phyloP scores from a whole-genome alignment of 768 basidiomycete species.

The Termitomyces sp. region DNA sequence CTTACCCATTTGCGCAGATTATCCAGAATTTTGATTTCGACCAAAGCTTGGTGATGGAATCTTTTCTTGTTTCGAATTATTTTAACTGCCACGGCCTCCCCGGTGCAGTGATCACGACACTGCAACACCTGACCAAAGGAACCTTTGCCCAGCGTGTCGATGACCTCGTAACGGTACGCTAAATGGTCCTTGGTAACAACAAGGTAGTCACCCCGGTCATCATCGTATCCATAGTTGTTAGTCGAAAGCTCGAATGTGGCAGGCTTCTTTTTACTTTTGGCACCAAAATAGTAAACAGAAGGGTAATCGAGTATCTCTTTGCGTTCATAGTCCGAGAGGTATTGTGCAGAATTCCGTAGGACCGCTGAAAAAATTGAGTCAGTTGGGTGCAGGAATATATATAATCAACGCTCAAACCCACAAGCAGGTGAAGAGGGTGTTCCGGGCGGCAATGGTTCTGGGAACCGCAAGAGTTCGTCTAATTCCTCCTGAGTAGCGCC shows the following conservation, averaged over 20 bases:
- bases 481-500: constrained; percentile 86
- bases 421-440: constrained; percentile 65
- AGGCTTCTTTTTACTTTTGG: constrained; percentile 77
- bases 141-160: constrained; percentile 93
- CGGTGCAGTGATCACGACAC: constrained; percentile 93
- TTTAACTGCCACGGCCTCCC: constrained; percentile 96
- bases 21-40: constrained; percentile 99
- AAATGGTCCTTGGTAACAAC: constrained; percentile 90
- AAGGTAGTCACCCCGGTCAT: constrained; percentile 96
- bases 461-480: constrained; percentile 87
- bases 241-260: constrained; percentile 68
- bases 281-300: constrained; percentile 78
- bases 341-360: constrained; percentile 61
- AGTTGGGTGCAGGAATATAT: constrained; percentile 4
- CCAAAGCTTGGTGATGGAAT: constrained; percentile 96
- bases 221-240: constrained; percentile 95
- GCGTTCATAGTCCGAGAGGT: constrained; percentile 83
- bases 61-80: constrained; percentile 99
- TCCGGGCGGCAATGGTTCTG: constrained; percentile 79
- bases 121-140: constrained; percentile 97
- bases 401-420: constrained; percentile 33
- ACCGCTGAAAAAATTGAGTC: constrained; percentile 41
- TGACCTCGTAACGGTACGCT: constrained; percentile 93
- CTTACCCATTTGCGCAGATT: constrained; percentile 96
- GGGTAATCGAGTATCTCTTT: constrained; percentile 90